A percentile compares a stretch with the other conserved stretches of the same genome.
Conservation (phyloP, 331 rosid genomes). For the Malus hybrid region DNA sequence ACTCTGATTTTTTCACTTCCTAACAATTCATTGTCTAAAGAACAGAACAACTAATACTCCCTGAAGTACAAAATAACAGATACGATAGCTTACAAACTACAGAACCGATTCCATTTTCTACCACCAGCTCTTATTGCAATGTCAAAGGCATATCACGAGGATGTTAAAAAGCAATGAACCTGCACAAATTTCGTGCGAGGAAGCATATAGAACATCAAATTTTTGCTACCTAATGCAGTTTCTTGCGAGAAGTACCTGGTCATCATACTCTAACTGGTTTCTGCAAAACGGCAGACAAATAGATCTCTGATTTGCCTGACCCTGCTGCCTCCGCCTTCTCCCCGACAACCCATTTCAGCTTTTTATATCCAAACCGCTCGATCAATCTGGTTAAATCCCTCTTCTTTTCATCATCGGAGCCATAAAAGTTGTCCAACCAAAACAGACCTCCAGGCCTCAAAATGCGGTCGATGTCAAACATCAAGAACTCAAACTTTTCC, state of each 20-base stretch:
- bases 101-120: conserved; percentile 17
- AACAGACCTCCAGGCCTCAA: conserved; percentile 76
- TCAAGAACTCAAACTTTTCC: conserved; percentile 71
- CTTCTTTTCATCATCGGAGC: conserved; percentile 66
- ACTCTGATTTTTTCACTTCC: background rate
- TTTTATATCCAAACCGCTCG: conserved; percentile 79
- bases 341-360: conserved; percentile 88
- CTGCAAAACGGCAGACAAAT: conserved; percentile 78
- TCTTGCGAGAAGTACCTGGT: background rate
- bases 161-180: conserved; percentile 21
- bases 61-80: conserved; percentile 17
- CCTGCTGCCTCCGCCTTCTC: conserved; percentile 48
- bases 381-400: conserved; percentile 62
- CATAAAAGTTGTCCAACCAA: conserved; percentile 79
- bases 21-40: conserved; percentile 17
- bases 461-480: conserved; percentile 82
- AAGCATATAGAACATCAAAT: conserved; percentile 20
- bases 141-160: conserved; percentile 25
- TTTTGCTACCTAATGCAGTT: conserved; percentile 21
- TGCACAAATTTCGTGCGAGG: conserved; percentile 19
- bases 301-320: conserved; percentile 45
- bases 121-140: conserved; percentile 37
- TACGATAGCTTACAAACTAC: conserved; percentile 13
- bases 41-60: background rate
- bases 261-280: conserved; percentile 72